Evolutionary conservation across 805 yeast genomes (phyloP), one percentile per base, ranked within the genome.

Genomic region (Wickerhamomyces ciferrii): DNA sequence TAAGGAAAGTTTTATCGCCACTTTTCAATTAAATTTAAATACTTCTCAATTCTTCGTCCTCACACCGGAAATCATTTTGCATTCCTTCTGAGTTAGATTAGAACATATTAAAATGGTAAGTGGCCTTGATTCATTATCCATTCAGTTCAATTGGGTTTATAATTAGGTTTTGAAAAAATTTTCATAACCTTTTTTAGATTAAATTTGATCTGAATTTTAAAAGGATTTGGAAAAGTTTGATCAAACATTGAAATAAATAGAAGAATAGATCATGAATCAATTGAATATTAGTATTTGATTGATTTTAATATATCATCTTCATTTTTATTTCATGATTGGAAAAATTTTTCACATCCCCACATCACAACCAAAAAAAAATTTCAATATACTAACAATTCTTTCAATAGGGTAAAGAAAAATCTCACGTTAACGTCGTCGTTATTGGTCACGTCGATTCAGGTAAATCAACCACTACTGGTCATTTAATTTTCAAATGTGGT

Each of bases 401-500:
- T 41, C 44, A 47, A 67, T 55, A 69, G 96, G 96, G 96, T 84
- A 89, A 89, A 78, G 96, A 83, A 70, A 91, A 92, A 86, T 69
- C 81, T 78, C 98, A 92, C 87, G 87, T 92, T 82, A 92, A 92
- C 96, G 96, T 92, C 80, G 99, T 94, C 77, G 98, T 94, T 74
- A 92, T 92, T 77, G 99, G 98, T 79, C 98, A 92, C 96, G 98
- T 94, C 97, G 98, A 92, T 80, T 91, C 97, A 68, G 92, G 92
- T 79, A 87, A 87, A 81, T 92, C 97, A 59, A 91, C 98, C 72
- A 92, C 97, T 78, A 91, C 98, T 74, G 97, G 97, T 78, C 97
- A 91, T 85, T 87, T 91, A 79, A 90, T 91, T 72, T 91, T 74
- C 96, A 90, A 90, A 92, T 91, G 97, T 82, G 97, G 97, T 87